phyloP scores from a whole-genome alignment of 305 asterid genomes.

The Solanum chacoense region DNA sequence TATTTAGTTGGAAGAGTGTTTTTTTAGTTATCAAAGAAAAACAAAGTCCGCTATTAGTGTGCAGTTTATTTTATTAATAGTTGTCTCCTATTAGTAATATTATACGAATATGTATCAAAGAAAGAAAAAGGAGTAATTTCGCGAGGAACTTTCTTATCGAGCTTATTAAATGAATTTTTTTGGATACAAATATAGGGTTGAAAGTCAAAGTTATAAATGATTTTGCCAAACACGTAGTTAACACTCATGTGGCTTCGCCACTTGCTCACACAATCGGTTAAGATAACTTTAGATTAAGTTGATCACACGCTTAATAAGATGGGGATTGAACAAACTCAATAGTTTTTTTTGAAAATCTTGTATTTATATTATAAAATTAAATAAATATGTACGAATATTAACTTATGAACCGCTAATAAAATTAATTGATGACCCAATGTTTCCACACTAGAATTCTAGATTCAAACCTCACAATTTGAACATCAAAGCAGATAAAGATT shows the following conservation, averaged over 20 bases:
- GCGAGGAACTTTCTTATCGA: neutral
- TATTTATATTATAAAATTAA: too few relatives aligned
- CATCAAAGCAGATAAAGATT: neutral
- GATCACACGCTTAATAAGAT: neutral
- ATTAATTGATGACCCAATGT: neutral
- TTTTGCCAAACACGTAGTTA: neutral
- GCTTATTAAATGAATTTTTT: neutral
- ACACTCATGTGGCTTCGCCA: neutral
- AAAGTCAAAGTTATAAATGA: neutral
- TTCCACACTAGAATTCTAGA: neutral
- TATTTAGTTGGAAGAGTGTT: neutral
- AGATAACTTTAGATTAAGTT: neutral
- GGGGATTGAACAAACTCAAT: accelerated
- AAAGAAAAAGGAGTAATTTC: neutral
- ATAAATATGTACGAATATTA: too few relatives aligned
- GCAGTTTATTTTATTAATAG: too few relatives aligned
- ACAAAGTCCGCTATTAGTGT: neutral
- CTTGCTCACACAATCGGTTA: neutral
- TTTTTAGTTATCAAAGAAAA: neutral
- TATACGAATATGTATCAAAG: neutral
- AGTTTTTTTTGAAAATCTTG: too few relatives aligned
- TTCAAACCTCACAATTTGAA: neutral
- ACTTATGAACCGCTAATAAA: neutral
- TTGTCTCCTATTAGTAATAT: too few relatives aligned
- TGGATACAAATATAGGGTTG: neutral